Evolutionary conservation across 1,139 yeast genomes (phyloP).

Genomic region (Hemisphaericaspora subhashii): DNA sequence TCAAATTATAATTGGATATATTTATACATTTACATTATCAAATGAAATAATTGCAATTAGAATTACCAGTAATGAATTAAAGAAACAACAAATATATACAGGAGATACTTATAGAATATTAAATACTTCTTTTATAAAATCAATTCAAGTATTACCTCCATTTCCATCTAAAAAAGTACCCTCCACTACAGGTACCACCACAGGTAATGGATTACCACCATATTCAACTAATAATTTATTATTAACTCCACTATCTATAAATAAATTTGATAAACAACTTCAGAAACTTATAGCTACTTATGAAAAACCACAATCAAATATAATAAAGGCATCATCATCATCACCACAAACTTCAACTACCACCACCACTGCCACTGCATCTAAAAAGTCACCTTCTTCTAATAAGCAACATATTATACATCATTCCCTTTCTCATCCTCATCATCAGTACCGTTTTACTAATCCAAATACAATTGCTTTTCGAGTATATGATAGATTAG

Average conservation of each 20-base stretch:
- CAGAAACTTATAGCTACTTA: conserved; percentile 16
- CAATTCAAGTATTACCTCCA: conserved; percentile 42
- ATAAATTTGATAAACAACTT: conserved; percentile 20
- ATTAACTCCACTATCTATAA: conserved; percentile 15
- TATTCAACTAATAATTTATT: conserved; percentile 3
- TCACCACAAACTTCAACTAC: not conserved
- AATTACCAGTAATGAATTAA: conserved; percentile 21
- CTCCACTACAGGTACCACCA: conserved; percentile 6
- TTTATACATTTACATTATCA: conserved; percentile 54
- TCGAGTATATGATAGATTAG: conserved; percentile 22
- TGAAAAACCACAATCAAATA: conserved; percentile 9
- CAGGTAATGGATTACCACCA: conserved; percentile 2
- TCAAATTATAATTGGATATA: conserved; percentile 55
- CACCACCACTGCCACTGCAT: not conserved
- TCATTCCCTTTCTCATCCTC: not conserved
- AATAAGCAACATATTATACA: conserved; percentile 3
- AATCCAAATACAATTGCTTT: conserved; percentile 16
- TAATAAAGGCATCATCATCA: not conserved
- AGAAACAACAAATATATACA: conserved; percentile 8
- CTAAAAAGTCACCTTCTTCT: not conserved
- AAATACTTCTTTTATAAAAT: conserved; percentile 59
- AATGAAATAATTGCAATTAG: conserved; percentile 23
- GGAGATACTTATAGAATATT: conserved; percentile 49
- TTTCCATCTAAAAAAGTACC: conserved; percentile 24
- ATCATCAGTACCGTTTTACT: not conserved